These are phyloP conservation scores for Tricholoma flavovirens DNA, from an alignment of 768 basidiomycete species.

Conservation along the genomic window DNA sequence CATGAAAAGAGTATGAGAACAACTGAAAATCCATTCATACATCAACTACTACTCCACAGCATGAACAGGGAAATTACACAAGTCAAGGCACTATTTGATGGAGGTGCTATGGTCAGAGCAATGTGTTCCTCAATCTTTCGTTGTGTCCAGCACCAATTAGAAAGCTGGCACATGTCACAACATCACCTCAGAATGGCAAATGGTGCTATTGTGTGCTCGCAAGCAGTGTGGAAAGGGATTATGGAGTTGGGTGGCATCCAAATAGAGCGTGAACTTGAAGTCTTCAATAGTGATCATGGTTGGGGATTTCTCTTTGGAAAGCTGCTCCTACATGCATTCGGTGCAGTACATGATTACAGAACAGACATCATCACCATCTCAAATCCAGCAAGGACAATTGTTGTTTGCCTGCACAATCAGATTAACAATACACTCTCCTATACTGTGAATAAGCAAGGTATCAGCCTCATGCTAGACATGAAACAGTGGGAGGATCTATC, in stretches of 20 bases:
- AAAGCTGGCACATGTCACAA: conserved; percentile 6
- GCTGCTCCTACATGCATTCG: conserved; percentile 18
- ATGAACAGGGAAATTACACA: conserved; percentile 11
- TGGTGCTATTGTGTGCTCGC: conserved; percentile 15
- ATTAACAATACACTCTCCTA: not conserved
- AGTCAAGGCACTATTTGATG: conserved; percentile 20
- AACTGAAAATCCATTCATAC: conserved; percentile 23
- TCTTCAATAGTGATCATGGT: conserved; percentile 19
- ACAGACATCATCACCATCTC: conserved; percentile 11
- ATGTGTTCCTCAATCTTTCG: conserved; percentile 17
- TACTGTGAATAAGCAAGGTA: not conserved
- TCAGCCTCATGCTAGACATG: too few species aligned
- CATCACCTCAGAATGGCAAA: conserved; percentile 27
- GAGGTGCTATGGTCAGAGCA: conserved; percentile 25
- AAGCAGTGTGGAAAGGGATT: conserved; percentile 16
- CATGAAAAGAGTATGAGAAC: conserved; percentile 1
- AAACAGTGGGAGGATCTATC: not conserved
- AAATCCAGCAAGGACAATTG: not conserved
- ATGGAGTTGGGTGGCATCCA: conserved; percentile 10
- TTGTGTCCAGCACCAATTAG: conserved; percentile 8
- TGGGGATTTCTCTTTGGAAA: conserved; percentile 27
- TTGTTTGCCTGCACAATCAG: not conserved
- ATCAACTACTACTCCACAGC: conserved; percentile 13
- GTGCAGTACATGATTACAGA: conserved; percentile 20
- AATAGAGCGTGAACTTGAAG: conserved; percentile 12